These are phyloP conservation scores for Botrytis porri DNA, from an alignment of 2,329 filamentous ascomycete genomes.

Conservation along the genomic window DNA sequence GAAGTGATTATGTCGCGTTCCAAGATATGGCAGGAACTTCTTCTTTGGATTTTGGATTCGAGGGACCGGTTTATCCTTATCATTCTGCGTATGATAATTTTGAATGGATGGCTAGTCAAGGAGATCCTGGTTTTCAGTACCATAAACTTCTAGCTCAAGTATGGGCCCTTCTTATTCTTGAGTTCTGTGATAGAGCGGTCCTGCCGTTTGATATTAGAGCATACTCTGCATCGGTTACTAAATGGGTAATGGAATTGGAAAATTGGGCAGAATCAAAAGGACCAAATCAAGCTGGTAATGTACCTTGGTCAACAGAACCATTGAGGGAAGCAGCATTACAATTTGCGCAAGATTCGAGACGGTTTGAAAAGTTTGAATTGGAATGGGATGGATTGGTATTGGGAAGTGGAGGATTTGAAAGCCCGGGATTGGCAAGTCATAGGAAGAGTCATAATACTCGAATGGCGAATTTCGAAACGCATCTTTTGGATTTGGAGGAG, in stretches of 20 bases:
- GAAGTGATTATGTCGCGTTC: constrained; percentile 84
- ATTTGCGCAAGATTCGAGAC: constrained; percentile 56
- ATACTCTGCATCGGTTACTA: constrained; percentile 64
- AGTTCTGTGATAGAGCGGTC: constrained; percentile 77
- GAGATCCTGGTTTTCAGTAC: constrained; percentile 80
- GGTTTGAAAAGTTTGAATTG: constrained; percentile 74
- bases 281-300: constrained; percentile 49
- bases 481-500: constrained; percentile 71
- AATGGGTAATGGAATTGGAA: constrained; percentile 65
- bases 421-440: constrained; percentile 60
- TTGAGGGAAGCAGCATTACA: constrained; percentile 61
- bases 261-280: constrained; percentile 60
- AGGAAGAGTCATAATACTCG: constrained; percentile 75
- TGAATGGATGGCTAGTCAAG: constrained; percentile 75
- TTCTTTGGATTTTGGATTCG: constrained; percentile 79
- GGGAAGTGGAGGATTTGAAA: constrained; percentile 72
- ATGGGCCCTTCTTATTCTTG: constrained; percentile 76
- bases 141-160: constrained; percentile 78
- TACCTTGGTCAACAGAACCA: constrained; percentile 43
- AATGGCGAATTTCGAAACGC: constrained; percentile 77
- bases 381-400: constrained; percentile 73
- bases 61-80: constrained; percentile 62
- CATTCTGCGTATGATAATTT: constrained; percentile 89
- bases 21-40: constrained; percentile 88
- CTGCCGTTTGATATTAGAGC: constrained; percentile 75